phyloP scores from a whole-genome alignment of 2,329 filamentous ascomycete species.

The Nigrograna mackinnonii region DNA sequence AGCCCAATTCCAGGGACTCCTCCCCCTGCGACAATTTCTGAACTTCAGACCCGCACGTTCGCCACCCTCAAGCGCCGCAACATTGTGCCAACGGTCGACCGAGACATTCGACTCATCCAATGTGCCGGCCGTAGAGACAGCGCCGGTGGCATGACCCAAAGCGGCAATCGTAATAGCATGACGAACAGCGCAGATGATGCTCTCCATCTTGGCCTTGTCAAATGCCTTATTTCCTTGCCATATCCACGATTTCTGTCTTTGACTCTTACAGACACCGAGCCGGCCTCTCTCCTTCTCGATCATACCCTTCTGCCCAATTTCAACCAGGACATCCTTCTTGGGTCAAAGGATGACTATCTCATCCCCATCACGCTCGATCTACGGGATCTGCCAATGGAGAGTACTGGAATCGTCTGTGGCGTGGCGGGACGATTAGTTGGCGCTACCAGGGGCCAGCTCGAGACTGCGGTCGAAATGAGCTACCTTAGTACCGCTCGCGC shows the following conservation, averaged over 20 bases:
- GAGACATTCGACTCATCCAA: slow-evolving; percentile 72
- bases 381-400: slow-evolving; percentile 77
- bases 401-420: slow-evolving; percentile 92
- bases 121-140: slow-evolving; percentile 69
- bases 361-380: slow-evolving; percentile 90
- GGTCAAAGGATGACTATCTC: slow-evolving; percentile 70
- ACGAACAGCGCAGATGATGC: slow-evolving; percentile 44
- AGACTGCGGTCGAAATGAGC: slow-evolving; percentile 71
- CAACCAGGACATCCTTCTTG: slow-evolving; percentile 69
- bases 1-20: slow-evolving; percentile 66
- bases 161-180: slow-evolving; percentile 28
- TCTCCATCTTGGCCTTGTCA: slow-evolving; percentile 52
- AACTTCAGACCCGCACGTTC: slow-evolving; percentile 84
- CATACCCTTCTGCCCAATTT: slow-evolving; percentile 65
- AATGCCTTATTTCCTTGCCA: slow-evolving; percentile 51
- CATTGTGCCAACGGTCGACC: slow-evolving; percentile 73
- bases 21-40: slow-evolving; percentile 74
- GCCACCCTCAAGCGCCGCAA: slow-evolving; percentile 76
- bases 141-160: slow-evolving; percentile 25
- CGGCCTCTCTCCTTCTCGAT: slow-evolving; percentile 74
- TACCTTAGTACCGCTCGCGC: slow-evolving; percentile 89
- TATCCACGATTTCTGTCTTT: slow-evolving; percentile 72
- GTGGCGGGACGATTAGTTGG: slow-evolving; percentile 82
- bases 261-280: slow-evolving; percentile 73
- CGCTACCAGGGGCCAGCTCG: slow-evolving; percentile 56